These are phyloP conservation scores for Penstemon davidsonii DNA, from an alignment of 257 asterid species.

Conservation along the genomic window DNA sequence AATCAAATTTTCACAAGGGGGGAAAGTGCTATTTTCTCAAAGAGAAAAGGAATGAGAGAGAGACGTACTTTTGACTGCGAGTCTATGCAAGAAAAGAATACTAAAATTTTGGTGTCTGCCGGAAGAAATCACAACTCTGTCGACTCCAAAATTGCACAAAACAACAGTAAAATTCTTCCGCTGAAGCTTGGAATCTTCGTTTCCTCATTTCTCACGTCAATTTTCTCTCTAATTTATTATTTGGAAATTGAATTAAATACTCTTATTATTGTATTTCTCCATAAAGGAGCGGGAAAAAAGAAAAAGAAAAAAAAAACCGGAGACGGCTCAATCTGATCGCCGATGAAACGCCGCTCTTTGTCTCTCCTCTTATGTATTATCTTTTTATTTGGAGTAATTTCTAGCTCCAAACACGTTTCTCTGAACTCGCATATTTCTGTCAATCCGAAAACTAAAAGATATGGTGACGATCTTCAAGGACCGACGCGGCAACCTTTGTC, in stretches of 20 bases:
- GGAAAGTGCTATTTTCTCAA: too few species aligned
- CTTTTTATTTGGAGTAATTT: conserved; percentile 22
- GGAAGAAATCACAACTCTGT: background rate
- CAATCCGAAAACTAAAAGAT: conserved; percentile 13
- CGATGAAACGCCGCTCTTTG: conserved; percentile 42
- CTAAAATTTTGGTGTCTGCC: too few species aligned
- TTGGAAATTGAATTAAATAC: background rate
- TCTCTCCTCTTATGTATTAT: conserved; percentile 28
- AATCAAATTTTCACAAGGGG: too few species aligned
- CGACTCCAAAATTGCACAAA: background rate
- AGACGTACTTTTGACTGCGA: too few species aligned
- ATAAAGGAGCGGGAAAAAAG: background rate
- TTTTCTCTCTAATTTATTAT: conserved; percentile 6
- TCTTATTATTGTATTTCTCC: background rate
- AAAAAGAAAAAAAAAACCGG: conserved; percentile 1
- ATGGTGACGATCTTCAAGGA: conserved; percentile 33
- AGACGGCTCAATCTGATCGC: conserved; percentile 10
- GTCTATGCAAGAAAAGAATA: too few species aligned
- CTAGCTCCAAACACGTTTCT: conserved; percentile 31
- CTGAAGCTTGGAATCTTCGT: conserved; percentile 54
- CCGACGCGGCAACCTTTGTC: conserved; percentile 57
- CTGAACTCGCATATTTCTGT: conserved; percentile 28
- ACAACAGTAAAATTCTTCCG: background rate
- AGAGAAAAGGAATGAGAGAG: too few species aligned
- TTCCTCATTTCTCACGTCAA: conserved; percentile 32